These are phyloP conservation scores for Hyphodiscus sp. DNA, from an alignment of 2,329 filamentous ascomycete genomes.

Conservation along the genomic window DNA sequence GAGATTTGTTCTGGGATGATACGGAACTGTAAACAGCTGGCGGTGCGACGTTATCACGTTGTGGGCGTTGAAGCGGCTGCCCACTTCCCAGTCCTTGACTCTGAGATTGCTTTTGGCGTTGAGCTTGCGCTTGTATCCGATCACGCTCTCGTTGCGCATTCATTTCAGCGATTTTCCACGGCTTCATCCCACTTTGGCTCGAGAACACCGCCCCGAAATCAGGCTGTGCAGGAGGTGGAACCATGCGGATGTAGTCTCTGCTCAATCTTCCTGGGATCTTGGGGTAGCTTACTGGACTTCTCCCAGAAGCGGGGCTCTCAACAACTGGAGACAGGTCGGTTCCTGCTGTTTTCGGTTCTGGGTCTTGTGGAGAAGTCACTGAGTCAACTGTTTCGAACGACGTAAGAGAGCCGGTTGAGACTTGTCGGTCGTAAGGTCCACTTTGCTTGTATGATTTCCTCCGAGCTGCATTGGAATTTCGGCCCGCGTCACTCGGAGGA, in stretches of 20 bases:
- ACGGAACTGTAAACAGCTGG: too few species aligned
- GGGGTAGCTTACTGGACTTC: constrained; percentile 9
- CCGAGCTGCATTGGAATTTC: background rate
- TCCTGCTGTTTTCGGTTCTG: constrained; percentile 11
- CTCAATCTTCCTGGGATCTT: constrained; percentile 2
- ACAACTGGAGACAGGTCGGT: constrained; percentile 26
- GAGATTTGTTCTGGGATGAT: constrained; percentile 2
- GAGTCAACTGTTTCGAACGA: constrained; percentile 7
- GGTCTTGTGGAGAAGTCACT: constrained; percentile 11
- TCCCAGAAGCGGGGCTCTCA: constrained; percentile 24
- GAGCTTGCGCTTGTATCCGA: background rate
- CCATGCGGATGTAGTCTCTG: constrained; percentile 1
- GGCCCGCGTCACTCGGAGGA: background rate
- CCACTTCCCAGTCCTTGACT: background rate
- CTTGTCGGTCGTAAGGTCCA: constrained; percentile 20
- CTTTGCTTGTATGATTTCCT: background rate
- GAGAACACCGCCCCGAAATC: constrained; percentile 8
- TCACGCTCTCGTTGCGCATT: constrained; percentile 14
- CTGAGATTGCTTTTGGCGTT: constrained; percentile 1
- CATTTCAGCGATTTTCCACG: constrained; percentile 24
- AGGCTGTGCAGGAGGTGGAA: constrained; percentile 19
- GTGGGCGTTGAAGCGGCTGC: too few species aligned
- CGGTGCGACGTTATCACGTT: too few species aligned
- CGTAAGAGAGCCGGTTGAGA: background rate
- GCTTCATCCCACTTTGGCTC: constrained; percentile 4